A percentile compares a stretch with the other conserved stretches of the same genome.
Conservation (phyloP, 345 rosid species). For the Punica granatum region DNA sequence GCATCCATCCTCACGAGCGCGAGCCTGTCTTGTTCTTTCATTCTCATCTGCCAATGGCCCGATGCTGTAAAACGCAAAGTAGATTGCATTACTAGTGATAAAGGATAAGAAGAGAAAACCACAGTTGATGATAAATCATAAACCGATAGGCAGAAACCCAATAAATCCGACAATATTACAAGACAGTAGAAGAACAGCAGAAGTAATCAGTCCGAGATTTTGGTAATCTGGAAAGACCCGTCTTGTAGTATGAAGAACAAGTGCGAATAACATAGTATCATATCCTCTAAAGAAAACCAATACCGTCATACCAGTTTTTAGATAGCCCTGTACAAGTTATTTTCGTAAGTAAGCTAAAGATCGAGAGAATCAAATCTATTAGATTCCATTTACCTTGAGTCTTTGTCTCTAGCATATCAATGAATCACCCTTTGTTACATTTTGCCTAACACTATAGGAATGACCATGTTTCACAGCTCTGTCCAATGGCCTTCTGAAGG, state of each 20-base stretch:
- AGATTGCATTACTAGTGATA: neutral
- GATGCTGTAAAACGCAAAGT: conserved; percentile 40
- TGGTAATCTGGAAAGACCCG: neutral
- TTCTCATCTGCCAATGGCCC: conserved; percentile 97
- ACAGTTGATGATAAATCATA: neutral
- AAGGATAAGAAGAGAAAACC: neutral
- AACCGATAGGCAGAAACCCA: neutral
- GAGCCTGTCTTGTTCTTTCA: conserved; percentile 87
- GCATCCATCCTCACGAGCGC: conserved; percentile 82
- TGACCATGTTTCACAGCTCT: no score
- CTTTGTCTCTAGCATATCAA: no score
- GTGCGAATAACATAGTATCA: neutral
- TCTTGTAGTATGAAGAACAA: no score
- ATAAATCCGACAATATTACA: neutral
- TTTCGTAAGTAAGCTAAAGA: no score
- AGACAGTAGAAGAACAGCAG: neutral
- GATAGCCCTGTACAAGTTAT: no score
- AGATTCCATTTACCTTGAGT: no score
- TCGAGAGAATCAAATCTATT: no score
- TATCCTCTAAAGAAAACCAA: no score
- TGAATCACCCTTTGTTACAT: no score
- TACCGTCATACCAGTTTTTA: no score
- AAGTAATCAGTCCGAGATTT: neutral
- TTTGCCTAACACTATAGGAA: no score
- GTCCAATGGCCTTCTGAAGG: no score